Evolutionary conservation across 352 stramenopile genomes (phyloP), one percentile per base, ranked within the genome.

Genomic region (Phytophthora sansomeana): DNA sequence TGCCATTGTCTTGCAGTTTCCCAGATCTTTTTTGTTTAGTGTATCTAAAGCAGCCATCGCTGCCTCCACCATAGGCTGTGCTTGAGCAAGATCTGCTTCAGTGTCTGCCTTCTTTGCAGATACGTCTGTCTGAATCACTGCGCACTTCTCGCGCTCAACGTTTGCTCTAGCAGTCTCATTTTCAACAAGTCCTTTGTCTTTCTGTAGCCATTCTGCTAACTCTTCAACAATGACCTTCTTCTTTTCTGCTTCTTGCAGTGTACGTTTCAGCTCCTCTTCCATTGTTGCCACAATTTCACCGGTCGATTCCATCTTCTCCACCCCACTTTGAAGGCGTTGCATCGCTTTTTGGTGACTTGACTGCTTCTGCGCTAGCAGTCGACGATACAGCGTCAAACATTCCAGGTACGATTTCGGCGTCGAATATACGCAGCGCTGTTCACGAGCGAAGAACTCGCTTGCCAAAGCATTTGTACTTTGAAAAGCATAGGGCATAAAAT

Each of bases 331-430:
- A n/a, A 98, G 77, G 3, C 94, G 85, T 52, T 77, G 58, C 56
- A 96, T 96, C 0, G 83, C 90, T 33, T 83, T 67, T 55, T 78
- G 65, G 69, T 95, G 65, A 19, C 26, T 48, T 59, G 58, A 51
- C 16, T 95, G 81, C 50, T 96, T 91, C 35, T 86, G 83, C 2
- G 74, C 28, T 3, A 98, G 74, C 1, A 98, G 63, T 13, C 77
- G 68, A 9, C 82, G 83, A 60, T 96, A 98, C 14, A 98, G 72
- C 10, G 89, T 80, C 7, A 98, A 78, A 49, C 96, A 95, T 69
- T 98, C 92, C 2, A 98, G 71, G 58, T 96, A 98, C 24, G 89
- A 97, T 58, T 98, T 98, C 3, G 95, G 93, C 7, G 95, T 98
- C 0, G 91, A 96, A 69, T 98, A 98, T 29, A 98, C 91, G 41